Base-by-base conservation (phyloP, 1,284 basidiomycete species). In the Moniliella sp. region DNA sequence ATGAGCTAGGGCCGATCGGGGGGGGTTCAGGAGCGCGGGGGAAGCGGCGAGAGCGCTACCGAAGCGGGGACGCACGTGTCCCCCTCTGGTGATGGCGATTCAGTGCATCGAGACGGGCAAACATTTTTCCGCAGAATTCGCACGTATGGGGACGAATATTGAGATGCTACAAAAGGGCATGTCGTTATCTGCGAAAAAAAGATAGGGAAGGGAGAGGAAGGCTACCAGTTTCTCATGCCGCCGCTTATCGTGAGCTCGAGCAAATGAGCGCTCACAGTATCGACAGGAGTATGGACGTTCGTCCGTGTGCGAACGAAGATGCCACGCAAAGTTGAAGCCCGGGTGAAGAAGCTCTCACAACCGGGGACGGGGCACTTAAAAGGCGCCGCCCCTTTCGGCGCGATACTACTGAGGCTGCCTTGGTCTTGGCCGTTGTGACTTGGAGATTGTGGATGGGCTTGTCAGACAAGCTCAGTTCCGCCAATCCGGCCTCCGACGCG, bases 201-300 rank as follows among this genome's bases (percentile, higher is more conserved):
- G 26, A 34, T 31, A 29, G 23, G 18, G 31, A 11, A 30, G 13
- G 17, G 36, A 30, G 21, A 19, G 18, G 8, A 7, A n/a, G n/a
- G n/a, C n/a, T n/a, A 23, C 21, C 40, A 44, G 33, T 34, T 40
- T 48, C 35, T 57, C 43, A 26, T 37, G 76, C 45, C 66, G 79
- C 73, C 88, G 88, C 75, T 83, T 88, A 61, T 93, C 84, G 61
- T 91, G 83, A 59, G 84, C 80, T 28, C 84, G 71, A 18, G 84
- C 84, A 57, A 91, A 91, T 14, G 80, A 75, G 58, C 91, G 91
- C 50, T n/a, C n/a, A n/a, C n/a, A n/a, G 71, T 78, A 84, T 37
- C 78, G 73, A 61, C 84, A 93, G 41, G 82, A 73, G 64, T 82
- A 93, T 19, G 84, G 84, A 36, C 82, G n/a, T 62, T 91, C 82